Evolutionary conservation across 208 protist genomes (phyloP), one percentile per base, ranked within the genome.

Genomic region (Leishmania aethiopica): DNA sequence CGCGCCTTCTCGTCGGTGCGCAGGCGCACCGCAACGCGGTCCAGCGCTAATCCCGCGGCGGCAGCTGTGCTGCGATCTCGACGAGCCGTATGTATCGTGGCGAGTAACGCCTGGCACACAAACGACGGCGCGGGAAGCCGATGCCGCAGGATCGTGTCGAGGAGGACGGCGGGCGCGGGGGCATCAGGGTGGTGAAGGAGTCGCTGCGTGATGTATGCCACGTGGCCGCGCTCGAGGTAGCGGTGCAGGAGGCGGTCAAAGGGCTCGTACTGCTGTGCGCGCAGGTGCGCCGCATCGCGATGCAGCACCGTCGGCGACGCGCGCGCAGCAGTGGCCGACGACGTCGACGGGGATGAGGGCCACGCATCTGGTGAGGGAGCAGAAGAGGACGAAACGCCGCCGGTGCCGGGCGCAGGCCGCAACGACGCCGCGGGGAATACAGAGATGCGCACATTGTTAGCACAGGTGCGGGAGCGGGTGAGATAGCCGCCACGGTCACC

Each of bases 151-250:
- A 96, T 78, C 15, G n/a, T 62, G 32, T 89, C 77, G 17, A 97
- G 85, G 64, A 94, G 59, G 53, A 91, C 86, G 0, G 87, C 82
- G 0, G 92, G 94, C 0, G 90, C 84, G 28, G 92, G 91, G 47
- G 90, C 92, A 15, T 96, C 87, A 10, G 88, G 90, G 80, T 96
- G 92, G 45, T 84, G 78, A 15, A 97, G 71, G 53, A 97, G 77
- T 57, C 77, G 79, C 75, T 85, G 75, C 28, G 79, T 70, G 7
- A 71, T 77, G 53, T 88, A 11, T 19, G 87, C 84, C 15, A 86
- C 86, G 47, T 86, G 85, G 19, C 91, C 88, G 42, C 90, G 90
- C 78, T 92, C 87, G 40, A 97, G 53, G 81, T 92, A 94, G 32
- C 82, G 88, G n/a, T 91, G 75, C 35, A 97, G 73, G 0, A 97